Conservation (phyloP, 805 yeast species). For the Blastobotrys attinorum region DNA sequence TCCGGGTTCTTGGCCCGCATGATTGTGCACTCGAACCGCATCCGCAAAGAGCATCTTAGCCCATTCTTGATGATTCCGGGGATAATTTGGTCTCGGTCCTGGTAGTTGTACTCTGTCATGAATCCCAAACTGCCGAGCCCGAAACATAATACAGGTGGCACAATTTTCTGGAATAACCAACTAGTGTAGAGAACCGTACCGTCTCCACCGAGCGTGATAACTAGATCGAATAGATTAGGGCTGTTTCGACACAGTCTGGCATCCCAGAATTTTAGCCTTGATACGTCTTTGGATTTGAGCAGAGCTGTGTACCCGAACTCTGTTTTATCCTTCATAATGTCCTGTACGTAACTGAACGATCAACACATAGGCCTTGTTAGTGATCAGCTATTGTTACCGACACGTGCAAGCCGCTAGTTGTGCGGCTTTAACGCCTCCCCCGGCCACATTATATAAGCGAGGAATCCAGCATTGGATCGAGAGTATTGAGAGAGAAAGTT, state of each 20-base stretch:
- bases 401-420: too few species aligned
- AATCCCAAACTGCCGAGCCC: conserved; percentile 90
- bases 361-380: conserved; percentile 48
- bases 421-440: too few species aligned
- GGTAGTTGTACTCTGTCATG: conserved; percentile 60
- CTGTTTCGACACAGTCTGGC: conserved; percentile 39
- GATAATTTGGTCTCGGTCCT: conserved; percentile 31
- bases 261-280: conserved; percentile 64
- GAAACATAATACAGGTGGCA: conserved; percentile 88
- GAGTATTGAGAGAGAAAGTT: not conserved
- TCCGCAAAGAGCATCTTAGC: conserved; percentile 40
- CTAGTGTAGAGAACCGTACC: conserved; percentile 91
- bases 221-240: conserved; percentile 45
- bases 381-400: too few species aligned
- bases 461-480: conserved; percentile 25
- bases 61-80: conserved; percentile 35
- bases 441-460: too few species aligned
- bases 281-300: conserved; percentile 35
- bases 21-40: conserved; percentile 44
- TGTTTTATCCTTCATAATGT: conserved; percentile 50
- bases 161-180: conserved; percentile 71
- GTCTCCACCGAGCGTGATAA: conserved; percentile 91
- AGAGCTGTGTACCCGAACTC: conserved; percentile 56
- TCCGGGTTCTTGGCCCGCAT: conserved; percentile 28
- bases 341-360: conserved; percentile 55